phyloP scores from a whole-genome alignment of 1,139 yeast species.

The Magnusiomyces ingens region DNA sequence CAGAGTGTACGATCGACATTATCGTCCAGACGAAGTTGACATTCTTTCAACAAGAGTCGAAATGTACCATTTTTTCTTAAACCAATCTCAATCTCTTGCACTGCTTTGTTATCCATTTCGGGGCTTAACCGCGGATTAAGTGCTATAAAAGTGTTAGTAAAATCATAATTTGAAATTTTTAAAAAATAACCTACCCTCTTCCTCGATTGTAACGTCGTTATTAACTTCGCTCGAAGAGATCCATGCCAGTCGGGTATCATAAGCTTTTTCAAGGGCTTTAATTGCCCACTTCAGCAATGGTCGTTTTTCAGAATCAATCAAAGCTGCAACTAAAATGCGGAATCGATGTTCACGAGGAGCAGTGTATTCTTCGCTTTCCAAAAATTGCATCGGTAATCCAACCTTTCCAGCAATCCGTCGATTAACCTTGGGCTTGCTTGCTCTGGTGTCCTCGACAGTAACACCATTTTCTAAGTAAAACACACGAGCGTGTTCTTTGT shows the following conservation, averaged over 20 bases:
- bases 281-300: conserved; percentile 41
- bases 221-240: conserved; percentile 3
- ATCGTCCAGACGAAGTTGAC: conserved; percentile 23
- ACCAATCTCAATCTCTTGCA: conserved; percentile 7
- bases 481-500: conserved; percentile 46
- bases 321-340: conserved; percentile 44
- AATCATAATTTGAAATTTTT: background rate
- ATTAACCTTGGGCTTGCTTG: background rate
- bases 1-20: conserved; percentile 13
- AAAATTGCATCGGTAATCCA: background rate
- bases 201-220: conserved; percentile 6
- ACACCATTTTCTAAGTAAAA: conserved; percentile 48
- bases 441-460: conserved; percentile 33
- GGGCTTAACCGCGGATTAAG: too few relatives aligned
- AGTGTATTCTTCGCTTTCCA: conserved; percentile 19
- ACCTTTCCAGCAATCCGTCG: conserved; percentile 2
- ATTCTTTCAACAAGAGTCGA: conserved; percentile 26
- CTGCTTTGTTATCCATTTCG: too few relatives aligned
- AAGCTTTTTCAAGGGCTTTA: conserved; percentile 34
- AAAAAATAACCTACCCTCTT: conserved; percentile 8
- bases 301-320: conserved; percentile 42
- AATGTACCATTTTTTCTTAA: conserved; percentile 27
- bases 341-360: conserved; percentile 26
- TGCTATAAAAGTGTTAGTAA: background rate
- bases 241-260: conserved; percentile 21